Evolutionary conservation across 805 yeast species (phyloP), one percentile per base, ranked within the genome.

Genomic region (Starmerella gropengiesseri): DNA sequence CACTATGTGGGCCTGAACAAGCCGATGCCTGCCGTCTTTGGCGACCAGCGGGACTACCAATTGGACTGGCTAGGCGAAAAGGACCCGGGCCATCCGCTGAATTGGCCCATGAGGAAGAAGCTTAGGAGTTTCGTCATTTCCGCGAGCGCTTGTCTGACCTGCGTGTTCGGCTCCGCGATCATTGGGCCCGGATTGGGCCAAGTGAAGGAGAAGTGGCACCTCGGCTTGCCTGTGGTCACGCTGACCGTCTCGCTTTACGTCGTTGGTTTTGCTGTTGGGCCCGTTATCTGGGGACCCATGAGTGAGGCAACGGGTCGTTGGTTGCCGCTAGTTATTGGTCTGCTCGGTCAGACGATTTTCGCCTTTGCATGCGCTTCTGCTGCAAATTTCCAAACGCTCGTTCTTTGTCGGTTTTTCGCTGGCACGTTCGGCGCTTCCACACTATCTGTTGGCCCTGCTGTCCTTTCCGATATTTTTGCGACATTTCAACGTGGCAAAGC

Each of bases 341-440:
- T 69, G 6, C 62, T 78, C 17, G 45, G 48, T 11, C 30, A 47
- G 29, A 25, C 27, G 14, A 49, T 71, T n/a, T 50, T 51, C 17
- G 18, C 46, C 2, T 51, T 50, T 30, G 51, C 48, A 11, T 17
- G 30, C 22, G 55, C 52, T 9, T 43, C 55, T 2, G 46, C 49
- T 3, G 45, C 46, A 7, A 47, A 48, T 18, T 50, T 40, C 37
- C 52, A 51, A 14, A 44, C 50, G 7, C 31, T 50, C 16, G 58
- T 84, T 66, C 66, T 85, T 30, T 73, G 83, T 60, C 71, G 95
- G 50, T 84, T 81, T 58, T 81, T 84, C 59, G 77, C 78, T 17
- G 94, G 94, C 41, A 70, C 77, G 55, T 61, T 79, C 43, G 94
- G 94, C 51, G 84, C 93, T 17, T 82, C 91, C 30, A 83, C 49